Conservation (phyloP, 2,329 filamentous ascomycete genomes). For the Thelonectria olida region DNA sequence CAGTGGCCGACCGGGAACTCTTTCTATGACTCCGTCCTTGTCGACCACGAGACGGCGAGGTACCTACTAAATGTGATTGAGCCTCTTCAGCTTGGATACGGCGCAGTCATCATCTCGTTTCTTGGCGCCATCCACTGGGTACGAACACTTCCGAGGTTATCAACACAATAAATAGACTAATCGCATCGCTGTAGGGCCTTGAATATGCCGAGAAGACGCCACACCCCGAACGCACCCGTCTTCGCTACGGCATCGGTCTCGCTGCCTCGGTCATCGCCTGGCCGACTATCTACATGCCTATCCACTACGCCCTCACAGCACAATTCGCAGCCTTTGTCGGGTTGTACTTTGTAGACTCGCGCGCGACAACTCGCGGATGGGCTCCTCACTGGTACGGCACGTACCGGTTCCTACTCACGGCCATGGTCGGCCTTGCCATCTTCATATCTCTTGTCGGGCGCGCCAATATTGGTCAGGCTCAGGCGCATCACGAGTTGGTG, state of each 20-base stretch:
- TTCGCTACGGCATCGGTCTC: slow-evolving; percentile 85
- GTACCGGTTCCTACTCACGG: slow-evolving; percentile 93
- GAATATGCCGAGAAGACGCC: slow-evolving; percentile 80
- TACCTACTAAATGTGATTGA: slow-evolving; percentile 79
- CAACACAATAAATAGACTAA: not conserved
- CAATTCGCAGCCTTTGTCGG: slow-evolving; percentile 88
- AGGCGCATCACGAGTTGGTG: slow-evolving; percentile 44
- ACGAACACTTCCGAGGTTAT: fast-evolving
- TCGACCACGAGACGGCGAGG: slow-evolving; percentile 77
- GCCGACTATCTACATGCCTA: slow-evolving; percentile 86
- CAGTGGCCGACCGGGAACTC: slow-evolving; percentile 67
- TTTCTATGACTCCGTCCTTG: slow-evolving; percentile 60
- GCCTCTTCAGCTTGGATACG: slow-evolving; percentile 89
- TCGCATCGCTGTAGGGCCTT: slow-evolving; percentile 62
- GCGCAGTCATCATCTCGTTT: slow-evolving; percentile 92
- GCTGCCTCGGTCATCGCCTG: slow-evolving; percentile 83
- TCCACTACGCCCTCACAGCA: slow-evolving; percentile 84
- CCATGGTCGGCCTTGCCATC: slow-evolving; percentile 85
- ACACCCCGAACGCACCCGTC: slow-evolving; percentile 70
- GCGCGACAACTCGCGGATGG: slow-evolving; percentile 78
- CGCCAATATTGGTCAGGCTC: slow-evolving; percentile 70
- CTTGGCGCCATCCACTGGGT: slow-evolving; percentile 92
- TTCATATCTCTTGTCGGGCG: slow-evolving; percentile 83
- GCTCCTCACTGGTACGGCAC: slow-evolving; percentile 85
- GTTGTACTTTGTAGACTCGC: slow-evolving; percentile 85